phyloP scores from a whole-genome alignment of 106 monocot genomes.

The Allium cepa region DNA sequence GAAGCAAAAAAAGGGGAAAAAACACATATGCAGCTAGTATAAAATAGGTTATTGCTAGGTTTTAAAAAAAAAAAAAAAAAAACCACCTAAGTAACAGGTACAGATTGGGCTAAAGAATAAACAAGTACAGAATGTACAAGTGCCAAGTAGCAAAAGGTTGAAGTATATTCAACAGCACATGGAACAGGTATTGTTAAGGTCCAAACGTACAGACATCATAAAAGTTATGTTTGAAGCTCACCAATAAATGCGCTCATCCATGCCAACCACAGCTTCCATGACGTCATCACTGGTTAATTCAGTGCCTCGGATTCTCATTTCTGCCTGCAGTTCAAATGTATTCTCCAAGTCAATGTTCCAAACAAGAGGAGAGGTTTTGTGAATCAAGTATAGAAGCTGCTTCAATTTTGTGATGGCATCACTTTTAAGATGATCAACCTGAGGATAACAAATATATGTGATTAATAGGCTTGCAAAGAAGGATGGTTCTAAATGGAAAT shows the following conservation, averaged over 20 bases:
- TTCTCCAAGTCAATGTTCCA: slow-evolving; percentile 7
- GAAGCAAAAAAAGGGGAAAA: too few species aligned
- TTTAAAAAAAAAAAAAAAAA: too few species aligned
- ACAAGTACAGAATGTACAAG: too few species aligned
- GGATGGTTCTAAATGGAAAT: not conserved
- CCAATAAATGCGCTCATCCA: slow-evolving; percentile 15
- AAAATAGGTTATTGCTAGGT: too few species aligned
- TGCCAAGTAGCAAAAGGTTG: too few species aligned
- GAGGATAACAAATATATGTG: not conserved
- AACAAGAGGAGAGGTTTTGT: slow-evolving; percentile 2
- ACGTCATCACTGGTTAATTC: not conserved
- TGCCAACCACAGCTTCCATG: not conserved
- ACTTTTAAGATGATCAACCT: not conserved
- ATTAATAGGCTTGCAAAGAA: not conserved
- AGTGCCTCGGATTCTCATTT: slow-evolving; percentile 4
- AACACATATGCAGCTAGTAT: too few species aligned
- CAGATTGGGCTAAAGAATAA: too few species aligned
- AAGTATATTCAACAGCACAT: too few species aligned
- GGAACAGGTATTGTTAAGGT: too few species aligned
- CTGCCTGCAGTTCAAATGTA: slow-evolving; percentile 1
- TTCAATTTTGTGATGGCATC: not conserved
- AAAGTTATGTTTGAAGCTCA: not conserved
- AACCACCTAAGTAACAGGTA: too few species aligned
- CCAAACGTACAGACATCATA: too few species aligned
- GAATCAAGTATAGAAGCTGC: slow-evolving; percentile 8